Percentiles rank a stretch among this genome's conserved stretches.
Evolutionary conservation across 805 yeast genomes (phyloP).

Genomic region (Vanderwaltozyma yarrowii): DNA sequence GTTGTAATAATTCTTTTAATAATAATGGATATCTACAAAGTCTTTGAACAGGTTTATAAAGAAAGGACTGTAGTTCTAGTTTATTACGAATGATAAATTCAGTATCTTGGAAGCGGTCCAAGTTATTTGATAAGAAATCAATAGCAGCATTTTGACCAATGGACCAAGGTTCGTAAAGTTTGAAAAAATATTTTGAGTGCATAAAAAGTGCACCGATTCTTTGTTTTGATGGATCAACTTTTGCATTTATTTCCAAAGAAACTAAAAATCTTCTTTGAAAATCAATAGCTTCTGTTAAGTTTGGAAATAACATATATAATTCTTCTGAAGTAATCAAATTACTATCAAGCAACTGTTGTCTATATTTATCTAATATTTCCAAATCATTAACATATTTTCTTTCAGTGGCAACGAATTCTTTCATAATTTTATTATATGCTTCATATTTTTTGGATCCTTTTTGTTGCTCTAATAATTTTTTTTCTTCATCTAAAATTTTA

Average conservation of each 20-base stretch:
- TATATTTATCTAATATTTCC: slow-evolving; percentile 61
- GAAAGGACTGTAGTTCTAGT: slow-evolving; percentile 78
- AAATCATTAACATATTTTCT: slow-evolving; percentile 87
- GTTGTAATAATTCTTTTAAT: slow-evolving; percentile 54
- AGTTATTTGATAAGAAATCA: slow-evolving; percentile 49
- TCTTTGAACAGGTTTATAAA: slow-evolving; percentile 91
- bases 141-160: slow-evolving; percentile 81
- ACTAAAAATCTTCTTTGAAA: slow-evolving; percentile 83
- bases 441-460: slow-evolving; percentile 23
- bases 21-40: slow-evolving; percentile 90
- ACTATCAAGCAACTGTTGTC: slow-evolving; percentile 52
- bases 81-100: slow-evolving; percentile 70
- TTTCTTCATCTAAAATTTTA: slow-evolving; percentile 20
- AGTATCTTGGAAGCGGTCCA: slow-evolving; percentile 40
- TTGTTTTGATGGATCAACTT: slow-evolving; percentile 63
- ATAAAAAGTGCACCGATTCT: slow-evolving; percentile 83
- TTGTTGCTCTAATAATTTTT: slow-evolving; percentile 8
- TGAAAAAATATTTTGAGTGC: slow-evolving; percentile 78
- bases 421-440: slow-evolving; percentile 49
- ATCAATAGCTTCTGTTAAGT: slow-evolving; percentile 71
- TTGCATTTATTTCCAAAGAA: slow-evolving; percentile 81
- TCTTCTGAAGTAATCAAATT: slow-evolving; percentile 71
- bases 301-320: slow-evolving; percentile 75
- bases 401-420: slow-evolving; percentile 82
- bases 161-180: slow-evolving; percentile 90